Evolutionary conservation across 768 basidiomycete genomes (phyloP), one percentile per base, ranked within the genome.

Genomic region (Pleurotus tuber-regium): DNA sequence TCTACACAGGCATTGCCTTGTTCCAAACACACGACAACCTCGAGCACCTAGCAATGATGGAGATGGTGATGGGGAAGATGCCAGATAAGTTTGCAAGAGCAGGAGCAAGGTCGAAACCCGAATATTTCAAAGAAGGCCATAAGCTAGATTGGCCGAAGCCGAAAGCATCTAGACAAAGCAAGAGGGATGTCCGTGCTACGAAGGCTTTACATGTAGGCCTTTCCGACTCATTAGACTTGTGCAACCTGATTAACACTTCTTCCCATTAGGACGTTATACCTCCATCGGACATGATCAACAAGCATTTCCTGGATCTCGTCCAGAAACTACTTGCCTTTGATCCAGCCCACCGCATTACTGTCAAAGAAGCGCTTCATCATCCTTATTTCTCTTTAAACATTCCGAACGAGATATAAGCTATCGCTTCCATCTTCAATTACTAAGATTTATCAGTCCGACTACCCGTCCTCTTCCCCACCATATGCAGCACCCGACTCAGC

Each of bases 1-100:
- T 99, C 67, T 96, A 84, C 72, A 99, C 97, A 14, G 97, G 97
- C 23, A 84, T 93, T 28, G 97, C 97, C 6, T 80, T 99, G n/a
- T 99, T 97, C 72, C 97, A 99, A 69, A 98, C 97, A 0, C 97
- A 98, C 62, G 96, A 98, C 70, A 98, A 99, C 66, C 80, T 98
- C 7, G 97, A 99, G 67, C 97, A 99, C 69, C 83, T 99, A 11
- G 97, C 96, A 33, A 99, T 99, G 97, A 99, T 99, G 97, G 95
- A 98, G 66, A 87, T 90, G 66, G 97, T 98, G 31, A 98, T 98
- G 90, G 96, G 96, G 53, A 91, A 89, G 73, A 95, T 98, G 87
- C 92, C 95, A 0, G 85, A 89, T 44, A 83, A 86, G 4, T 92
- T 96, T 63, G 82, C 83, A 31, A 79, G 87, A 36, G 76, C 79